phyloP scores from a whole-genome alignment of 352 stramenopile genomes.

The Blastocystis hominis region DNA sequence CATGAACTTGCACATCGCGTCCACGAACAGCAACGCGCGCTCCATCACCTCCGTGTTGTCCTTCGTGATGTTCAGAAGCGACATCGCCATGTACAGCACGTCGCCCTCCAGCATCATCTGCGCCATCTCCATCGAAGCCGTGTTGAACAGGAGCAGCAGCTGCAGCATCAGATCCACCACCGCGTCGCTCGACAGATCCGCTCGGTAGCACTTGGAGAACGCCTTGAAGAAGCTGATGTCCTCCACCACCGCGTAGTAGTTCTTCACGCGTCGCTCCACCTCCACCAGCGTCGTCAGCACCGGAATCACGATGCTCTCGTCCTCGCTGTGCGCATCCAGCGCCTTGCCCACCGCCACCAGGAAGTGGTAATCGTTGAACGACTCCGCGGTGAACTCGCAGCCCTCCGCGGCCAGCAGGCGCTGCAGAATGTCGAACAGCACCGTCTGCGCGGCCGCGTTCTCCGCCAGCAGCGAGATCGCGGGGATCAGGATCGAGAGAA shows the following conservation, averaged over 20 bases:
- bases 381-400: not conserved
- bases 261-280: not conserved
- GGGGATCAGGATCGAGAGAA: constrained; percentile 15
- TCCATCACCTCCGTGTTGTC: constrained; percentile 18
- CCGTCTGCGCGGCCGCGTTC: not conserved
- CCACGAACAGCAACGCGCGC: constrained; percentile 22
- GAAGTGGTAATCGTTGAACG: constrained; percentile 3
- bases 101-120: constrained; percentile 39
- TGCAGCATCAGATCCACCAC: constrained; percentile 44
- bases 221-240: constrained; percentile 36
- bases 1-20: constrained; percentile 37
- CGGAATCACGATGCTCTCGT: constrained; percentile 1
- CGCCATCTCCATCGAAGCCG: not conserved
- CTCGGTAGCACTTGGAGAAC: constrained; percentile 33
- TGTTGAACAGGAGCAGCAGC: constrained; percentile 5
- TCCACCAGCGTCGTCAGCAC: constrained; percentile 7
- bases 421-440: constrained; percentile 43
- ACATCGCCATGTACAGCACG: constrained; percentile 50
- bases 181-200: not conserved
- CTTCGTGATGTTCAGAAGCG: constrained; percentile 30
- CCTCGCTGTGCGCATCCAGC: not conserved
- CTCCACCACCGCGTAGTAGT: constrained; percentile 17
- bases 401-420: not conserved
- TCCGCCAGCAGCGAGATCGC: constrained; percentile 16
- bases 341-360: constrained; percentile 20